phyloP scores from a whole-genome alignment of 208 protist genomes.

The Leishmania arabica region DNA sequence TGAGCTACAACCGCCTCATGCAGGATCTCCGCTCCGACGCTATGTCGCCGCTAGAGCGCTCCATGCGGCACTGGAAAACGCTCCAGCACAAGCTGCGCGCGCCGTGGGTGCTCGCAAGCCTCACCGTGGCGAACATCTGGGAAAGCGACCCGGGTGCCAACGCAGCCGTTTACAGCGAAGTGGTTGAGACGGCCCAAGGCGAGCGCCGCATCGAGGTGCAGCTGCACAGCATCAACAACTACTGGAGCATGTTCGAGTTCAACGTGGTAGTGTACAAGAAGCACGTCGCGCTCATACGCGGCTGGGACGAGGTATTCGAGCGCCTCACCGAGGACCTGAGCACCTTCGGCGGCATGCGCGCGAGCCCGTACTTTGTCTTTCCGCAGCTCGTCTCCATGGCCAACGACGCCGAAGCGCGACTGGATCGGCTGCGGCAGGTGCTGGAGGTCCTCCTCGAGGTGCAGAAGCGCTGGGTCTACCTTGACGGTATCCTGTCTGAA shows the following conservation, averaged over 20 bases:
- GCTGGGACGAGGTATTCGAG: constrained; percentile 97
- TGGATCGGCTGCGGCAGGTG: constrained; percentile 91
- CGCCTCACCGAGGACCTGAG: constrained; percentile 95
- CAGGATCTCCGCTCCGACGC: constrained; percentile 94
- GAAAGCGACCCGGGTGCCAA: constrained; percentile 90
- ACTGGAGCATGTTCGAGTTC: constrained; percentile 94
- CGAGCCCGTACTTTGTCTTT: constrained; percentile 95
- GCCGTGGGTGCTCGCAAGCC: constrained; percentile 79
- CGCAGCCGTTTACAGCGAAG: constrained; percentile 93
- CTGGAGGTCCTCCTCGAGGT: constrained; percentile 96
- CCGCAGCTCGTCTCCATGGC: constrained; percentile 67
- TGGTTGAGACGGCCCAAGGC: constrained; percentile 88
- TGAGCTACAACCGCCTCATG: constrained; percentile 77
- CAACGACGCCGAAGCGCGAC: constrained; percentile 92
- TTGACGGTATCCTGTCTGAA: constrained; percentile 97
- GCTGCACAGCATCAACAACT: constrained; percentile 86
- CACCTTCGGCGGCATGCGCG: constrained; percentile 93
- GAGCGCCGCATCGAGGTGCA: constrained; percentile 89
- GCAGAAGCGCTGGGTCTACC: constrained; percentile 98
- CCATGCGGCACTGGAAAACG: constrained; percentile 72
- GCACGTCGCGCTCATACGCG: constrained; percentile 94
- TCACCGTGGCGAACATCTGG: constrained; percentile 93
- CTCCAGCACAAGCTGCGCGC: constrained; percentile 93
- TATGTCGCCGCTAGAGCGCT: constrained; percentile 86
- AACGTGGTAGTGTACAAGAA: constrained; percentile 95